Conservation (phyloP, 257 asterid species). For the Echites panduratus region DNA sequence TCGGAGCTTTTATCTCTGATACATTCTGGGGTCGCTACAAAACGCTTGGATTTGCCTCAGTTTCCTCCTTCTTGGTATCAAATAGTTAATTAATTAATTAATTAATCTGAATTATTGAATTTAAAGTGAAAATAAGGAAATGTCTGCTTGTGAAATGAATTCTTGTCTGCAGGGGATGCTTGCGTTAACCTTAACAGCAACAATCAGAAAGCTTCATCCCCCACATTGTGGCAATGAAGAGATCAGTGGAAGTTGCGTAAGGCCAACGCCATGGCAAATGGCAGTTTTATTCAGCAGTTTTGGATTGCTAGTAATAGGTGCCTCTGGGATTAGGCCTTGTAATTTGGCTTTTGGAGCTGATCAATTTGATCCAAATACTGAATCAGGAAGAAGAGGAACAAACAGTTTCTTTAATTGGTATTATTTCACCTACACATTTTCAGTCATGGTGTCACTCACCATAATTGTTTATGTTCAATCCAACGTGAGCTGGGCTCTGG, state of each 20-base stretch:
- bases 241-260: conserved; percentile 4
- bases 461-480: conserved; percentile 25
- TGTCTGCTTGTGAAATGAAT: neutral
- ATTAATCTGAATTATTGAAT: no score
- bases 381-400: conserved; percentile 25
- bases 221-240: conserved; percentile 12
- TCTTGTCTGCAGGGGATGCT: conserved; percentile 22
- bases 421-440: conserved; percentile 27
- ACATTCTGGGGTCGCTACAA: conserved; percentile 32
- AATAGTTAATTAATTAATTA: neutral
- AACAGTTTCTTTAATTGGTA: conserved; percentile 37
- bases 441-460: conserved; percentile 23
- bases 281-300: conserved; percentile 21
- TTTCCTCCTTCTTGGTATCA: conserved; percentile 27
- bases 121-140: no score
- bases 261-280: conserved; percentile 23
- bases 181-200: conserved; percentile 24
- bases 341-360: conserved; percentile 35
- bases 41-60: conserved; percentile 24
- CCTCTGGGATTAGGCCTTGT: conserved; percentile 28
- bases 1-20: conserved; percentile 33
- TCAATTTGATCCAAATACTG: conserved; percentile 27
- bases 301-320: conserved; percentile 20
- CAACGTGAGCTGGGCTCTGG: conserved; percentile 22
- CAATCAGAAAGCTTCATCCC: conserved; percentile 21